These are phyloP conservation scores for Citeromyces siamensis DNA, from an alignment of 1,139 yeast genomes.

Conservation along the genomic window DNA sequence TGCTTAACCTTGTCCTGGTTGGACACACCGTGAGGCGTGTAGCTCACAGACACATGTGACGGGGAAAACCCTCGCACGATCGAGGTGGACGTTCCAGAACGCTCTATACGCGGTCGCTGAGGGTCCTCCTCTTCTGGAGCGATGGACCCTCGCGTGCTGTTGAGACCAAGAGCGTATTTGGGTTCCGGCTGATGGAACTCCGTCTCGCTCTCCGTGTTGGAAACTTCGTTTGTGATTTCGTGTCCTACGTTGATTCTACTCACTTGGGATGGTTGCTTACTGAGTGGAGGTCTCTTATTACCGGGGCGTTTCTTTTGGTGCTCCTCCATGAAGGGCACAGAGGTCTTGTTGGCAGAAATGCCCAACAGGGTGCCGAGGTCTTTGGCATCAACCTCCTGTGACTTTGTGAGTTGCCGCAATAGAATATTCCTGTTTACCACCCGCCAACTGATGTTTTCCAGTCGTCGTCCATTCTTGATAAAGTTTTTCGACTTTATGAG, in stretches of 20 bases:
- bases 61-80: constrained; percentile 9
- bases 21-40: no score
- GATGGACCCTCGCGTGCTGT: no score
- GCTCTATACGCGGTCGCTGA: constrained; percentile 6
- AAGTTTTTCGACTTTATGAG: constrained; percentile 39
- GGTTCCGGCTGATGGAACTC: no score
- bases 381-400: constrained; percentile 9
- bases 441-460: constrained; percentile 50
- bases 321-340: constrained; percentile 8
- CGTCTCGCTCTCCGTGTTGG: background rate
- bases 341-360: constrained; percentile 12
- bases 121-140: no score
- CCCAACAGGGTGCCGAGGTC: constrained; percentile 16
- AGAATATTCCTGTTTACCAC: constrained; percentile 35
- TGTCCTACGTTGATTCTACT: constrained; percentile 7
- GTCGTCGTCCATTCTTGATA: constrained; percentile 37
- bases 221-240: constrained; percentile 3
- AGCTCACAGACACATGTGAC: constrained; percentile 6
- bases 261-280: constrained; percentile 4
- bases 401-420: constrained; percentile 7
- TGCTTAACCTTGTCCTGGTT: no score
- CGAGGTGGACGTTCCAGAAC: constrained; percentile 7
- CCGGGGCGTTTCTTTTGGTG: constrained; percentile 4
- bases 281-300: no score
- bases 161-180: no score